A percentile compares a stretch with the other conserved stretches of the same genome.
These are phyloP conservation scores for Cicer judaicum DNA, from an alignment of 306 rosid genomes.

Conservation along the genomic window DNA sequence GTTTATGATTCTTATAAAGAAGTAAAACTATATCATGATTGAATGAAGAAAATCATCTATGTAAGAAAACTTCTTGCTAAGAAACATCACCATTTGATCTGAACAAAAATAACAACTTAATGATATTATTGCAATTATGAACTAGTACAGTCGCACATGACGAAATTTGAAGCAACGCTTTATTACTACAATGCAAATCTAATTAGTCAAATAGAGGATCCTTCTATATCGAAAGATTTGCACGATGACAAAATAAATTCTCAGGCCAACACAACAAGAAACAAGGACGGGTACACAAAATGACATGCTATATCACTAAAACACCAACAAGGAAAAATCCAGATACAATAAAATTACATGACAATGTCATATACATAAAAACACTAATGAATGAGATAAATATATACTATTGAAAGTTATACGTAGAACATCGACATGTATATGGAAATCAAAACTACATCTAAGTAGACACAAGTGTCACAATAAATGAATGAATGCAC, in stretches of 20 bases:
- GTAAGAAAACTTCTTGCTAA: conserved; percentile 17
- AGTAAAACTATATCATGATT: conserved; percentile 12
- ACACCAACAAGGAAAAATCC: not conserved
- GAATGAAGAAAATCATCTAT: conserved; percentile 11
- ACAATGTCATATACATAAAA: conserved; percentile 3
- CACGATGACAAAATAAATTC: not conserved
- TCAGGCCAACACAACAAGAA: conserved; percentile 22
- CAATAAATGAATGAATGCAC: not conserved
- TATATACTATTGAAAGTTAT: not conserved
- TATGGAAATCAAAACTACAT: not conserved
- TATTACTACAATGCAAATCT: not conserved
- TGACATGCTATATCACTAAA: not conserved
- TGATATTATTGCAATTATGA: not conserved
- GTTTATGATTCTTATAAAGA: conserved; percentile 30
- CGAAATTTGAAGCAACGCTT: not conserved
- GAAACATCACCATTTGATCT: conserved; percentile 18
- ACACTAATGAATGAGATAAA: not conserved
- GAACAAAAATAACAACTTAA: not conserved
- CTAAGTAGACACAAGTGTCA: not conserved
- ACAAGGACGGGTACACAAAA: conserved; percentile 14
- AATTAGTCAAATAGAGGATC: not conserved
- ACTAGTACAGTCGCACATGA: not conserved
- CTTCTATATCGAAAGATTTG: conserved; percentile 6
- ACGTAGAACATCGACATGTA: conserved; percentile 4
- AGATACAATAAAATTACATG: not conserved